Base-by-base conservation (phyloP, 2,329 filamentous ascomycete species). In the Aspergillus udagawae region DNA sequence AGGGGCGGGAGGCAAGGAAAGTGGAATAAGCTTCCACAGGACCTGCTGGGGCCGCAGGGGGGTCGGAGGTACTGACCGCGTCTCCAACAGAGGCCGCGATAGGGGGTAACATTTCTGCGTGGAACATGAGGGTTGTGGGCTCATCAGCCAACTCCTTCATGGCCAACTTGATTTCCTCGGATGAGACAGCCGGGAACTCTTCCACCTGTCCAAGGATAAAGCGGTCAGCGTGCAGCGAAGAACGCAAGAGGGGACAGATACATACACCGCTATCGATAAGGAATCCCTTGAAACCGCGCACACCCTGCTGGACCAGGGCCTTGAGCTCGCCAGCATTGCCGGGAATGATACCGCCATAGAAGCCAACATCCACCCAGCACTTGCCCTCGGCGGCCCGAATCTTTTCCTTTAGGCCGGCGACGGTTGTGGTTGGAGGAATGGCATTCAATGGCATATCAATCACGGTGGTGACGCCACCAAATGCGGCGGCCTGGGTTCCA, bases 331-430 rank as follows among this genome's bases (percentile, higher is more conserved):
- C 75, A 2, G 87, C 84, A 70, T 99, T 99, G 1, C 93, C 94
- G 3, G 94, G 94, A 50, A 99, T 86, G 42, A 97, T 86, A 32
- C 94, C 94, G 27, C 94, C 94, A 71, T 97, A 97, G 75, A 99
- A 97, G 29, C 92, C 94, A n/a, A 97, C 92, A 67, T 97, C 94
- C 27, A 97, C 91, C 93, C 93, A 99, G 77, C 93, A 96, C 77
- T 97, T 89, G 35, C 90, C 91, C 60, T 84, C 76, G 44, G 91
- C 91, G 25, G 94, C 94, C 28, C 84, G 83, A 49, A 96, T 80
- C 80, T 99, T 99, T 78, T 91, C 89, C 60, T 88, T 81, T 64
- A 99, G 83, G 6, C 89, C 91, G 20, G 81, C 80, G 3, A 97
- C 82, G 0, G 93, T 97, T 9, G 93, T 97, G 0, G 94, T 99